A percentile compares a stretch with the other conserved stretches of the same genome.
Evolutionary conservation across 148 eudicot genomes (phyloP).

Genomic region (Oxyria digyna): DNA sequence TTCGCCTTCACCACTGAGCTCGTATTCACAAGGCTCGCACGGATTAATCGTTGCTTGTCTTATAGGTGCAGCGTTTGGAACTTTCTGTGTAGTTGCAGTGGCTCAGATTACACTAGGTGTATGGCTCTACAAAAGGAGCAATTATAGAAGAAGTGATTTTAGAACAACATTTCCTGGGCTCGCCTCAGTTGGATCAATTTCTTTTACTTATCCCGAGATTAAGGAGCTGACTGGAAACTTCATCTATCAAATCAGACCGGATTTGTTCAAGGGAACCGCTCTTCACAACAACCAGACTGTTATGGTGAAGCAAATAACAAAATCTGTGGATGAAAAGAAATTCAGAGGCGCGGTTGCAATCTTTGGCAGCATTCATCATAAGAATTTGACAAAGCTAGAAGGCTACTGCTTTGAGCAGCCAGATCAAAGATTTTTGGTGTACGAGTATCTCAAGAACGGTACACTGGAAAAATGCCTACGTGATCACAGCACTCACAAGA

Average conservation of each 20-base stretch:
- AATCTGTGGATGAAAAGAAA: constrained; percentile 25
- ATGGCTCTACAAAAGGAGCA: constrained; percentile 25
- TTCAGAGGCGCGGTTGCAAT: constrained; percentile 25
- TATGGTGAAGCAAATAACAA: constrained; percentile 23
- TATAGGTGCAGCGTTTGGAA: constrained; percentile 29
- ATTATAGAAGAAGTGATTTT: constrained; percentile 12
- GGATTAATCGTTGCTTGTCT: constrained; percentile 27
- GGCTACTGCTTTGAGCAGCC: constrained; percentile 46
- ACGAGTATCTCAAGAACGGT: constrained; percentile 40
- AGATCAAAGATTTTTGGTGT: constrained; percentile 32
- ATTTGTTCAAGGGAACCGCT: constrained; percentile 29
- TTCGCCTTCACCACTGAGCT: not conserved
- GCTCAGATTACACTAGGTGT: constrained; percentile 35
- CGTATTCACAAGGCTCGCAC: constrained; percentile 7
- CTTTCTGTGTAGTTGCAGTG: constrained; percentile 20
- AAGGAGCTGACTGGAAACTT: constrained; percentile 39
- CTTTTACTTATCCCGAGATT: constrained; percentile 37
- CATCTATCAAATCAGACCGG: constrained; percentile 33
- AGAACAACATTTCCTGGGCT: constrained; percentile 18
- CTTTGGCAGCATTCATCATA: constrained; percentile 44
- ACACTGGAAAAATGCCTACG: constrained; percentile 30
- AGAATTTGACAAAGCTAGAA: constrained; percentile 37
- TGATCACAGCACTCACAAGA: constrained; percentile 29
- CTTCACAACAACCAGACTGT: constrained; percentile 17
- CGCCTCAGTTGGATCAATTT: constrained; percentile 23